Evolutionary conservation across 495 filamentous ascomycete genomes (phyloP).

Genomic region (Penicillium pulvis): DNA sequence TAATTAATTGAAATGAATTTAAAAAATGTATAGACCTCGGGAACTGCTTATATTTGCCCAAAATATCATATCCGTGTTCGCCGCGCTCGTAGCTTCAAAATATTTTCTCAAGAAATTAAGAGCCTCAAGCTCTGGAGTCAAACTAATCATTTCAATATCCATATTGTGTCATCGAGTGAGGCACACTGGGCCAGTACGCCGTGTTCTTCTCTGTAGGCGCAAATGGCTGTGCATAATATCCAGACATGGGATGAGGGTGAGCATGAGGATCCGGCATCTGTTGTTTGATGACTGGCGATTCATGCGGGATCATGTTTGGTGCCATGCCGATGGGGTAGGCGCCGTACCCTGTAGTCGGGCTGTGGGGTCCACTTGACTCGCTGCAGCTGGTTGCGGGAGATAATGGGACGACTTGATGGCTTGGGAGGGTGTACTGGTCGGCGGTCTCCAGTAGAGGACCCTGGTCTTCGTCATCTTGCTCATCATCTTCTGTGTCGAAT

Average conservation of each 20-base stretch:
- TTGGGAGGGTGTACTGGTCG: conserved; percentile 2
- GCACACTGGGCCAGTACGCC: conserved; percentile 21
- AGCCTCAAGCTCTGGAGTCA: background rate
- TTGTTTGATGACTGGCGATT: conserved; percentile 12
- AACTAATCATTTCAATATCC: conserved; percentile 17
- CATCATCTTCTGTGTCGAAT: conserved; percentile 3
- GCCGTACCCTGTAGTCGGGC: conserved; percentile 10
- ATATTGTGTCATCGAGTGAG: conserved; percentile 19
- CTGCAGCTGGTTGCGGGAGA: conserved; percentile 23
- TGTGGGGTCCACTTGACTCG: conserved; percentile 25
- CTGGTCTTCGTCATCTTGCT: conserved; percentile 2
- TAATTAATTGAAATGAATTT: no score
- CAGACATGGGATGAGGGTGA: conserved; percentile 5
- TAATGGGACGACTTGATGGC: conserved; percentile 14
- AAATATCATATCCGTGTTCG: background rate
- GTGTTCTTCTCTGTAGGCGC: conserved; percentile 16
- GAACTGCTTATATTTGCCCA: no score
- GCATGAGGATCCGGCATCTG: conserved; percentile 6
- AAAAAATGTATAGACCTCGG: no score
- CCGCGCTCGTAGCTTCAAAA: background rate
- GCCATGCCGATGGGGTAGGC: conserved; percentile 17
- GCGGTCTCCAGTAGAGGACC: background rate
- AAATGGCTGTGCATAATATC: conserved; percentile 22
- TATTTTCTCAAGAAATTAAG: background rate
- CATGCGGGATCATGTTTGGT: conserved; percentile 14